Evolutionary conservation across 2,329 filamentous ascomycete species (phyloP).

Genomic region (Pseudocercospora fijiensis): DNA sequence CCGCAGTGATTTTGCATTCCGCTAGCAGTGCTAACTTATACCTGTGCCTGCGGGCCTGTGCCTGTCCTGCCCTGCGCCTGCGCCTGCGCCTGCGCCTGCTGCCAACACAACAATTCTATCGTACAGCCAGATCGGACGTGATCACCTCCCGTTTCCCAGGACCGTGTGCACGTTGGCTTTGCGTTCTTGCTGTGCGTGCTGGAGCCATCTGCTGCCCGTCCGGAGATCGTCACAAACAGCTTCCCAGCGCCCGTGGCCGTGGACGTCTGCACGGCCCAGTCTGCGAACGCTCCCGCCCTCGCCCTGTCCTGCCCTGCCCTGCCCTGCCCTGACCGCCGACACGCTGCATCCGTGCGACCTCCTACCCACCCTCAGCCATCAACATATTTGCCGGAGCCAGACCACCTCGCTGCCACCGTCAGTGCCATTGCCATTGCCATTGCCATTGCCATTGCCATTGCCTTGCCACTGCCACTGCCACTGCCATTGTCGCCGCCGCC

Average conservation of each 20-base stretch:
- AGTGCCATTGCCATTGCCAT: background rate
- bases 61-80: no score
- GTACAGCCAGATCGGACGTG: background rate
- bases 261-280: background rate
- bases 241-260: no score
- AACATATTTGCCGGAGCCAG: slow-evolving; percentile 2
- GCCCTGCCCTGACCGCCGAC: slow-evolving; percentile 11
- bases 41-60: no score
- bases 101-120: background rate
- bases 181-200: background rate
- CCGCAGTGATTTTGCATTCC: background rate
- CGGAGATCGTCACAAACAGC: background rate
- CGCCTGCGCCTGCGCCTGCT: background rate
- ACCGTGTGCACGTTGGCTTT: background rate
- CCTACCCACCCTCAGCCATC: slow-evolving; percentile 12
- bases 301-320: no score
- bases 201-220: background rate
- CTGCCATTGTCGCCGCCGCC: background rate
- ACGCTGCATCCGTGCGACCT: slow-evolving; percentile 5
- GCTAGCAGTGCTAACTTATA: no score
- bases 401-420: slow-evolving; percentile 6
- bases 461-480: background rate
- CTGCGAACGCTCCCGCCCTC: background rate
- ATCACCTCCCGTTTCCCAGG: background rate
- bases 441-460: background rate